These are phyloP conservation scores for Cryptosporidium muris DNA, from an alignment of 169 alveolate genomes.

Conservation along the genomic window DNA sequence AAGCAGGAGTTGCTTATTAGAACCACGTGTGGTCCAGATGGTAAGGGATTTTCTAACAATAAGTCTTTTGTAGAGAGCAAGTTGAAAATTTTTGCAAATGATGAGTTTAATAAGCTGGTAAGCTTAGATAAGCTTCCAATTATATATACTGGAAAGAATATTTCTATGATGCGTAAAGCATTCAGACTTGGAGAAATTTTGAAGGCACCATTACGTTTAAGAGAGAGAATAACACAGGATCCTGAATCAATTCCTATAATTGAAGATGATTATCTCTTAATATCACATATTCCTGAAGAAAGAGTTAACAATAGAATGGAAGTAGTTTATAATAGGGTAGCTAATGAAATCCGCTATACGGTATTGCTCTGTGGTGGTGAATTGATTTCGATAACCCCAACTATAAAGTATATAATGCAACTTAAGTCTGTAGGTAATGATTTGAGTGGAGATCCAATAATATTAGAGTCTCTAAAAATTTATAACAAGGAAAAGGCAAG, in stretches of 20 bases:
- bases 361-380: slow-evolving; percentile 54
- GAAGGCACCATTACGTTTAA: slow-evolving; percentile 49
- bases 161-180: slow-evolving; percentile 17
- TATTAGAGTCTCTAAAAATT: slow-evolving; percentile 14
- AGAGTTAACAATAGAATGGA: background rate
- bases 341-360: slow-evolving; percentile 58
- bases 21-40: slow-evolving; percentile 39
- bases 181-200: slow-evolving; percentile 37
- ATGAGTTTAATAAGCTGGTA: slow-evolving; percentile 25
- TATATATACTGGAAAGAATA: slow-evolving; percentile 34
- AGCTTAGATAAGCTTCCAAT: slow-evolving; percentile 20
- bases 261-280: slow-evolving; percentile 28
- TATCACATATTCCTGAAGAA: background rate
- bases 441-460: slow-evolving; percentile 26
- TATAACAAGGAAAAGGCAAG: slow-evolving; percentile 47
- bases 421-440: slow-evolving; percentile 20
- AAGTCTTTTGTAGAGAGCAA: background rate
- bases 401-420: slow-evolving; percentile 14
- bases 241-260: slow-evolving; percentile 17
- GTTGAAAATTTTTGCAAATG: slow-evolving; percentile 17
- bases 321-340: slow-evolving; percentile 8
- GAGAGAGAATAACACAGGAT: slow-evolving; percentile 24
- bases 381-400: slow-evolving; percentile 23
- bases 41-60: slow-evolving; percentile 15
- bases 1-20: background rate